These are phyloP conservation scores for Physcomitrium patens DNA, from an alignment of 225 moss, liverwort and hornwort genomes.

Conservation along the genomic window DNA sequence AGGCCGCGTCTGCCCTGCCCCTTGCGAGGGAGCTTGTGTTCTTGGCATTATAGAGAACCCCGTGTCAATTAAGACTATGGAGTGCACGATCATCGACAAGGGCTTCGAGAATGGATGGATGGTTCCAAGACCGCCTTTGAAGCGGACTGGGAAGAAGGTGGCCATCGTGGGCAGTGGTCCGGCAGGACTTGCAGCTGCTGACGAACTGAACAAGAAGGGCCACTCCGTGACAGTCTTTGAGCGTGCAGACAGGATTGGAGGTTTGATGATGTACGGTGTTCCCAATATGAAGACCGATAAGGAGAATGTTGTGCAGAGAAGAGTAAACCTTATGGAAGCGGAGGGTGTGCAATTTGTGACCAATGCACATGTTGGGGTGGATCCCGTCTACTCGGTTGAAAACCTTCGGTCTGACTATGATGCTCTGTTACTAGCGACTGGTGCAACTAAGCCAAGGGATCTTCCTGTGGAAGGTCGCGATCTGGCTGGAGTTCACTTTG, in stretches of 20 bases:
- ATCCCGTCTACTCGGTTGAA: conserved; percentile 61
- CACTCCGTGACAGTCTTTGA: conserved; percentile 77
- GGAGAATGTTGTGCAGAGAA: conserved; percentile 61
- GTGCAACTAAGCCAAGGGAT: conserved; percentile 74
- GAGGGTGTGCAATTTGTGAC: conserved; percentile 71
- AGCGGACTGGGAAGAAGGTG: conserved; percentile 66
- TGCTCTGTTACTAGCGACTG: conserved; percentile 68
- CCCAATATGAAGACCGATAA: conserved; percentile 89
- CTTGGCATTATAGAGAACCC: conserved; percentile 78
- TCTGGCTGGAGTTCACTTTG: conserved; percentile 68
- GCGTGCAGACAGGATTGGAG: conserved; percentile 73
- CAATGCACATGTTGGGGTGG: conserved; percentile 68
- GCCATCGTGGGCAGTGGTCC: conserved; percentile 79
- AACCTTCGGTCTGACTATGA: conserved; percentile 50
- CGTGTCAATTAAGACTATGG: conserved; percentile 85
- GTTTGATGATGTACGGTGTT: conserved; percentile 87
- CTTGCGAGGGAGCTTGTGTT: conserved; percentile 79
- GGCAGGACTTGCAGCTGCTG: conserved; percentile 76
- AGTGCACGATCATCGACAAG: conserved; percentile 79
- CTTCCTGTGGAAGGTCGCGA: conserved; percentile 68
- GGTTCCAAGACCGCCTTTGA: conserved; percentile 62
- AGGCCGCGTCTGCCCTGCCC: conserved; percentile 77
- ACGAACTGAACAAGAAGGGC: conserved; percentile 72
- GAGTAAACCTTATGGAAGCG: conserved; percentile 64
- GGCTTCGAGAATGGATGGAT: conserved; percentile 83